Base-by-base conservation (phyloP, 1,284 basidiomycete species). In the Apiotrichum akiyoshidainum region DNA sequence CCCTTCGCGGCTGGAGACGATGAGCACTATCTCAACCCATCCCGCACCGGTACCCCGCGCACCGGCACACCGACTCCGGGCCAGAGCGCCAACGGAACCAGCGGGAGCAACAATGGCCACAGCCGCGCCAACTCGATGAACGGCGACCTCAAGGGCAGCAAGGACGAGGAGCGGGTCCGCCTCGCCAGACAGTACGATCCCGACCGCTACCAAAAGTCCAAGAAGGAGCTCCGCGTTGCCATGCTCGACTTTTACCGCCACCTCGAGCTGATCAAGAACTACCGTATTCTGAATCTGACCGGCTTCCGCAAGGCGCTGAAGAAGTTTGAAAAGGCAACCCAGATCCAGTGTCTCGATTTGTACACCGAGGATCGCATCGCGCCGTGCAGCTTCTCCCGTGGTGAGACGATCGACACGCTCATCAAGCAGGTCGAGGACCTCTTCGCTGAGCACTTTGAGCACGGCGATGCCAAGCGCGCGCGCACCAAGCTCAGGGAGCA, bases 281-380 rank as follows among this genome's bases (percentile, higher is more conserved):
- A 91, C 75, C 82, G 90, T 40, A 86, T 89, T 48, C 78, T 97
- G 52, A 97, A 97, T 73, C 75, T 93, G 11, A 89, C 89, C 2
- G 94, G 92, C 0, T 93, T 97, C 74, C 82, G 89, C 22, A 97
- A 98, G 65, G 88, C 88, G 0, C 73, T 96, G 62, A 97, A 93
- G 78, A 98, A 96, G 79, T 96, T 92, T 67, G 90, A 92, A 72
- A 97, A 96, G 78, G 80, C 85, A 2, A 88, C 90, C 1, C 85
- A 83, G 69, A 73, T 79, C 55, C 64, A 70, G 42, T 78, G 83
- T 42, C 85, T 87, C 72, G 83, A 86, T 47, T 82, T 84, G 57
- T 95, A 89, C 75, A 88, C 86, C 79, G 79, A 81, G n/a, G 87
- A 90, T 68, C 86, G 85, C 71, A 88, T 89, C 39, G 66, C 70